Conservation (phyloP, 2,329 filamentous ascomycete species). For the Shiraia bambusicola region DNA sequence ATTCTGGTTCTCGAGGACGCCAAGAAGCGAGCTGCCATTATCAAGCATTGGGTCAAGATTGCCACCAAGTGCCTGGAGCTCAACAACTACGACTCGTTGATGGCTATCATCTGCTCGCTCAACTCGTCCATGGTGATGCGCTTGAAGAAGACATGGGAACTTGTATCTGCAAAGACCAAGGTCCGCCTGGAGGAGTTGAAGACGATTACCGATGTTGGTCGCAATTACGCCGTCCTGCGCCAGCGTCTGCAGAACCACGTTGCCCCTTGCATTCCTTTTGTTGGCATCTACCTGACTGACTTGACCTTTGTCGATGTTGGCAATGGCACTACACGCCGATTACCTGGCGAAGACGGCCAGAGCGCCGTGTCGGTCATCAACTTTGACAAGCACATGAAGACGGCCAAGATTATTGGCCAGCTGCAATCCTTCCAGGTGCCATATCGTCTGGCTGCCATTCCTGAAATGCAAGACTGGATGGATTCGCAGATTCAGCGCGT, state of each 20-base stretch:
- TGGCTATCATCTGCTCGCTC: slow-evolving; percentile 94
- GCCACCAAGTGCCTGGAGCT: slow-evolving; percentile 82
- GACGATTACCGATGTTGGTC: slow-evolving; percentile 81
- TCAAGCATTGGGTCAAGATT: slow-evolving; percentile 99
- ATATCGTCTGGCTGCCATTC: slow-evolving; percentile 77
- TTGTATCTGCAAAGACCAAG: slow-evolving; percentile 80
- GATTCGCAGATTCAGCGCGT: slow-evolving; percentile 77
- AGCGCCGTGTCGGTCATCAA: slow-evolving; percentile 85
- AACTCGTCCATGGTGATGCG: slow-evolving; percentile 90
- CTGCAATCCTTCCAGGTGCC: slow-evolving; percentile 95
- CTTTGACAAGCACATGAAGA: slow-evolving; percentile 95
- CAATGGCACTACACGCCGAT: slow-evolving; percentile 80
- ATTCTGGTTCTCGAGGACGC: slow-evolving; percentile 86
- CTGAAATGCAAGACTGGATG: slow-evolving; percentile 93
- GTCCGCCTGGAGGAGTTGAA: slow-evolving; percentile 76
- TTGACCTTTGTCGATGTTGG: slow-evolving; percentile 94
- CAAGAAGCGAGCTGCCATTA: slow-evolving; percentile 84
- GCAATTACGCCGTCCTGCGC: slow-evolving; percentile 87
- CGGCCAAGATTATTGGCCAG: slow-evolving; percentile 92
- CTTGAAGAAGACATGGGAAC: slow-evolving; percentile 88
- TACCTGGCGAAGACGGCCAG: slow-evolving; percentile 58
- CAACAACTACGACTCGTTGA: slow-evolving; percentile 93
- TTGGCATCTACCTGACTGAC: slow-evolving; percentile 95
- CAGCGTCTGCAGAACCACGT: slow-evolving; percentile 81
- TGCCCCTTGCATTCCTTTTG: slow-evolving; percentile 89